Evolutionary conservation across 2,329 filamentous ascomycete species (phyloP).

Genomic region (Trichothecium sympodiale): DNA sequence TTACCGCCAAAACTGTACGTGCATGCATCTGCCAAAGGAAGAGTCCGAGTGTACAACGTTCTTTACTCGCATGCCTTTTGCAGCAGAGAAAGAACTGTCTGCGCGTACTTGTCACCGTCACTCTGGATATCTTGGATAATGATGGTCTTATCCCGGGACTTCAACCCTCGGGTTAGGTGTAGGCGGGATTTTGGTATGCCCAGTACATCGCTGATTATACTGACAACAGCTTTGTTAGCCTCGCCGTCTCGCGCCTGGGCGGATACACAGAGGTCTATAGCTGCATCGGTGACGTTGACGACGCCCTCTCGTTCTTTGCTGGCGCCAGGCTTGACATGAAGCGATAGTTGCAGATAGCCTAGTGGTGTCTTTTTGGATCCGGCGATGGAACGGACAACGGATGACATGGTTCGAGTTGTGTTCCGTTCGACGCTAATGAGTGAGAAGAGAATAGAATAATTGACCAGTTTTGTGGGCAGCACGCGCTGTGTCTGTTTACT

Average conservation of each 20-base stretch:
- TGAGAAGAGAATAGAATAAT: too few species aligned
- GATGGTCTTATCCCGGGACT: conserved; percentile 54
- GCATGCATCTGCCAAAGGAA: too few species aligned
- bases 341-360: conserved; percentile 46
- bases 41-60: too few species aligned
- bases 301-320: conserved; percentile 52
- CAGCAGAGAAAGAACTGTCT: conserved; percentile 15
- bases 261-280: conserved; percentile 53
- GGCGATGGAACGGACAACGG: conserved; percentile 35
- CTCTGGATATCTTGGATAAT: conserved; percentile 24
- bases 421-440: too few species aligned
- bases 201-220: conserved; percentile 49
- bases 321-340: conserved; percentile 57
- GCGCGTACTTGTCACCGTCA: conserved; percentile 16
- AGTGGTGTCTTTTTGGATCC: conserved; percentile 32
- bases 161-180: conserved; percentile 49
- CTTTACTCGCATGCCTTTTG: conserved; percentile 12
- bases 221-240: conserved; percentile 55
- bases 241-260: conserved; percentile 56
- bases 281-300: conserved; percentile 39
- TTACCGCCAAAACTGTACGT: too few species aligned
- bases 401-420: not conserved
- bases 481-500: too few species aligned
- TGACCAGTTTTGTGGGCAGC: too few species aligned
- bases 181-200: conserved; percentile 53